Percentiles rank a stretch among this genome's conserved stretches.
These are phyloP conservation scores for Penicillium sp. DNA, from an alignment of 2,329 filamentous ascomycete species.

Conservation along the genomic window DNA sequence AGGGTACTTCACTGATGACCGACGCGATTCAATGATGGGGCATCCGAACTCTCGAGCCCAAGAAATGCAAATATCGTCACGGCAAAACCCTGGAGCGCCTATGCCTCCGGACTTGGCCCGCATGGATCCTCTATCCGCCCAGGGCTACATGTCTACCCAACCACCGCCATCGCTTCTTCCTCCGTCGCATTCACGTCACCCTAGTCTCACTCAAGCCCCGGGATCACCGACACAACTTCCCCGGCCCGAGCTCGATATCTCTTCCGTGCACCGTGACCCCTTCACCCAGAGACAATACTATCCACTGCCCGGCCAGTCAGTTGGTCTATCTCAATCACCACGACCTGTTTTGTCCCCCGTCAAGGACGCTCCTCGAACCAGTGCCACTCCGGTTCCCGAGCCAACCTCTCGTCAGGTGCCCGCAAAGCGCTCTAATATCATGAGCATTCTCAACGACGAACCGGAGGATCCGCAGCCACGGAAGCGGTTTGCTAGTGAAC, in stretches of 20 bases:
- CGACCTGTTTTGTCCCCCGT: conserved; percentile 33
- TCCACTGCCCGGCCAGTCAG: conserved; percentile 26
- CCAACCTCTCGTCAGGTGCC: conserved; percentile 41
- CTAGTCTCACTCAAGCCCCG: conserved; percentile 35
- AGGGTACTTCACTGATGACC: conserved; percentile 47
- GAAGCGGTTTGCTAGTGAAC: conserved; percentile 47
- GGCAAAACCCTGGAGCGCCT: conserved; percentile 26
- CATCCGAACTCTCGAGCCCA: conserved; percentile 27
- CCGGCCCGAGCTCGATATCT: conserved; percentile 33
- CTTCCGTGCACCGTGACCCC: conserved; percentile 37
- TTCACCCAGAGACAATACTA: conserved; percentile 37
- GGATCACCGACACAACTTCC: conserved; percentile 34
- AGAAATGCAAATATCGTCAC: conserved; percentile 32
- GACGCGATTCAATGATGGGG: conserved; percentile 31
- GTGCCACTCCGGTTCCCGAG: conserved; percentile 35
- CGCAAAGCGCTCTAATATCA: conserved; percentile 51
- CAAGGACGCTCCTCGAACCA: conserved; percentile 36
- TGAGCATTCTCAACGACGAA: conserved; percentile 50
- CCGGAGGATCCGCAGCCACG: conserved; percentile 47
- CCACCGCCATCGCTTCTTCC: conserved; percentile 27
- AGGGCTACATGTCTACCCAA: conserved; percentile 31
- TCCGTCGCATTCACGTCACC: conserved; percentile 36
- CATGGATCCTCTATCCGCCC: conserved; percentile 34
- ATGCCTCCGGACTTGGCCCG: conserved; percentile 32
- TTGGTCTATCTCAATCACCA: conserved; percentile 29